Conservation (phyloP, 768 basidiomycete species). For the Leccinum boreale region DNA sequence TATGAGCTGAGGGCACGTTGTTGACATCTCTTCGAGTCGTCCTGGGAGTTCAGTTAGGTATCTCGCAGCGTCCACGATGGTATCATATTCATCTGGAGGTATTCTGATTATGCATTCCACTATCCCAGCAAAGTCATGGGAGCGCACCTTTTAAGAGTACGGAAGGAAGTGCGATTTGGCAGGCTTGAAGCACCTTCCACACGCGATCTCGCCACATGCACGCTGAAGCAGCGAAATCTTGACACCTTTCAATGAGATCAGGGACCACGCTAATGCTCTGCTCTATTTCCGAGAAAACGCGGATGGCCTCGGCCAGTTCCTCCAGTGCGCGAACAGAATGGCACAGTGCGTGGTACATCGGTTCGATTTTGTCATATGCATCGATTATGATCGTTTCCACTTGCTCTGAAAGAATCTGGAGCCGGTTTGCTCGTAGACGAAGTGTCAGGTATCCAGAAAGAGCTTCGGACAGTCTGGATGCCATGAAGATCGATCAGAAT, state of each 20-base stretch:
- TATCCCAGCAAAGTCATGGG: not conserved
- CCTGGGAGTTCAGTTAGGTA: slow-evolving; percentile 22
- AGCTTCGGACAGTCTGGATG: slow-evolving; percentile 15
- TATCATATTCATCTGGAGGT: slow-evolving; percentile 35
- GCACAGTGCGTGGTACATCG: slow-evolving; percentile 18
- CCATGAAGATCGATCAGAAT: not conserved
- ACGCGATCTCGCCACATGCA: slow-evolving; percentile 28
- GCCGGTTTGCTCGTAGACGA: slow-evolving; percentile 14
- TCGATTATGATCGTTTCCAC: slow-evolving; percentile 21
- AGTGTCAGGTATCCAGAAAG: slow-evolving; percentile 17
- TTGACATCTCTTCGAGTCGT: slow-evolving; percentile 26
- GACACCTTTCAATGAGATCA: slow-evolving; percentile 29
- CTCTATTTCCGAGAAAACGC: slow-evolving; percentile 33
- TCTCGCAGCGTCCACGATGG: slow-evolving; percentile 28
- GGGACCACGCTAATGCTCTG: slow-evolving; percentile 15
- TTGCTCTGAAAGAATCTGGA: slow-evolving; percentile 20
- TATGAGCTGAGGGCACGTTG: slow-evolving; percentile 25
- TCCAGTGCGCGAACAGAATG: slow-evolving; percentile 31
- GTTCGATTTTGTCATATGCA: slow-evolving; percentile 8
- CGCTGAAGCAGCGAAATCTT: slow-evolving; percentile 23
- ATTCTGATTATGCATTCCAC: not conserved
- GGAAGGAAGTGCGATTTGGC: slow-evolving; percentile 22
- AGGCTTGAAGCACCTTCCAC: slow-evolving; percentile 16
- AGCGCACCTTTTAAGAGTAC: slow-evolving; percentile 38
- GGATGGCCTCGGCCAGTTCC: slow-evolving; percentile 36